A percentile compares a stretch with the other conserved stretches of the same genome.
phyloP scores from a whole-genome alignment of 441 rosid genomes.

The Populus hybrid region DNA sequence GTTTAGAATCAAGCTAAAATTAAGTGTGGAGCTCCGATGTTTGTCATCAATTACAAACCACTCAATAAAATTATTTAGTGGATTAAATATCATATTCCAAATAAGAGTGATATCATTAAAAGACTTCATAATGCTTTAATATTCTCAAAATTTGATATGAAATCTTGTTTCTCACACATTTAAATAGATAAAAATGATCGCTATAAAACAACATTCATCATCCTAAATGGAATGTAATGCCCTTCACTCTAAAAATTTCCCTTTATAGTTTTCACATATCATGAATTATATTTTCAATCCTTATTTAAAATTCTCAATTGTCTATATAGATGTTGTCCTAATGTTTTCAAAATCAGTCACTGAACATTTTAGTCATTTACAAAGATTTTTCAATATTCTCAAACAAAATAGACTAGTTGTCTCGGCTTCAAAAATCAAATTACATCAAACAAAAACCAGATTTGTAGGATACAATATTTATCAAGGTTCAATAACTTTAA shows the following conservation, averaged over 20 bases:
- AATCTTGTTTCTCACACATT: background rate
- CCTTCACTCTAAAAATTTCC: background rate
- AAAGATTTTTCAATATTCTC: background rate
- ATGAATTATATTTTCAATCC: too few species aligned
- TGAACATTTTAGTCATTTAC: background rate
- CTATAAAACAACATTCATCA: background rate
- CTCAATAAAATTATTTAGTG: background rate
- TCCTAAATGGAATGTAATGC: background rate
- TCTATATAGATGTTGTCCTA: background rate
- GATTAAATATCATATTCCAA: background rate
- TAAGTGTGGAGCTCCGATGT: background rate
- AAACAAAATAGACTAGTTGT: background rate
- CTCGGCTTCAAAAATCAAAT: background rate
- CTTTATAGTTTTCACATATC: too few species aligned
- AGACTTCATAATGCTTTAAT: background rate
- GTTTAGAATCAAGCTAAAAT: background rate
- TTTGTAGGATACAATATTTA: background rate
- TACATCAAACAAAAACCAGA: background rate
- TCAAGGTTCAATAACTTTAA: too few species aligned
- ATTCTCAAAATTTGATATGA: background rate
- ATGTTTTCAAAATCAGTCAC: background rate
- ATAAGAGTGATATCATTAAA: background rate
- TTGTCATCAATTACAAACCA: background rate
- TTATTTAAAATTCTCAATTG: background rate
- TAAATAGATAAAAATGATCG: background rate